Evolutionary conservation across 202 grass and related monocot species (phyloP), one percentile per base, ranked within the genome.

Genomic region (Setaria italica): DNA sequence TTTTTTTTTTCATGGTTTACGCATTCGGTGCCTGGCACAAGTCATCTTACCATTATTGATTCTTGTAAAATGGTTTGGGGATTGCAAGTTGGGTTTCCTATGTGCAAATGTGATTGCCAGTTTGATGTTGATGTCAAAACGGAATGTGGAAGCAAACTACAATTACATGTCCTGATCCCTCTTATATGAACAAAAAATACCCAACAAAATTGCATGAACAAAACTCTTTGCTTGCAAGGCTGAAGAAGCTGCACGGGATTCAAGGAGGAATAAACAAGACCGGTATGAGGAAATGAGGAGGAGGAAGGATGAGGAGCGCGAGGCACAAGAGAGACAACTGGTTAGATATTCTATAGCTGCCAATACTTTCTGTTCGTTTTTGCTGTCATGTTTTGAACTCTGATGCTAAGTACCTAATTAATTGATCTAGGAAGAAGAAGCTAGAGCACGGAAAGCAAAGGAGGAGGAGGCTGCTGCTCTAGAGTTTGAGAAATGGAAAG

Each of bases 401-500:
- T 21, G 68, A 50, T 87, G 43, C 33, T 60, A 47, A 89, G 7
- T 47, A 42, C 16, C 42, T 67, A 65, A 68, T 85, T 7, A 12
- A 65, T 76, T 85, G 30, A 58, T 87, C 68, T 80, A 98, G 96
- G 97, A 99, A 89, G 90, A 99, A 95, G 93, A 99, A 82, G 91
- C 86, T 39, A 74, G 55, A 59, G 88, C 90, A 58, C 76, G 70
- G 25, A 94, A 94, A 80, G 90, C 86, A 39, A 92, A 99, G 84
- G 97, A 99, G 17, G 93, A 92, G 62, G 93, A 90, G 43, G 84
- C 74, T 10, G 84, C 91, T 67, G 91, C 90, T 81, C 66, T 92
- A 56, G 96, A 99, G 70, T 99, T 99, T 91, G 93, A 99, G 41
- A 96, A 96, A 85, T 99, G 97, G 97, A 99, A 96, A 91, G 91